Evolutionary conservation across 1,139 yeast genomes (phyloP), one percentile per base, ranked within the genome.

Genomic region (Meyerozyma smithsonii): DNA sequence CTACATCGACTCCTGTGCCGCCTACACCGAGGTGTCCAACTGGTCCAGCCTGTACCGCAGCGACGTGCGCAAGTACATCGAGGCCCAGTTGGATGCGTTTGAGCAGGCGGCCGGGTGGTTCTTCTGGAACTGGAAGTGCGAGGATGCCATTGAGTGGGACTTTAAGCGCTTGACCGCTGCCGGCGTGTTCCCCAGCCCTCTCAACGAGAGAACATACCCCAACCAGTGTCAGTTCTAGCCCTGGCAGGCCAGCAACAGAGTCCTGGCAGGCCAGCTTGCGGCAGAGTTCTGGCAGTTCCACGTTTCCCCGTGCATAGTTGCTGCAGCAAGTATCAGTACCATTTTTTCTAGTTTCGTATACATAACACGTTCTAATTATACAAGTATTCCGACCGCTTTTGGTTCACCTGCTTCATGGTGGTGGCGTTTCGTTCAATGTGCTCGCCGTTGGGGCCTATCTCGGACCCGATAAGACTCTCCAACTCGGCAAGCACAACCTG

Each of bases 71-170:
- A 73, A 67, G 50, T 84, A 74, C 56, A 70, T 90, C 43, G 97
- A 90, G 63, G 96, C 96, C 23, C 97, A 92, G 68, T 64, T 92
- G 50, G 96, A 87, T 55, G 84, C 94, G 3, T 88, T 73, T 54
- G 88, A 82, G 51, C 72, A 72, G 51, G 73, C 74, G 42, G 64
- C 61, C 28, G 97, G 97, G 12, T 89, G 95, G 89, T 72, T 89
- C 44, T 86, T 84, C 70, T 92, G 97, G 98, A 81, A 82, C 61
- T 89, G 85, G 80, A 90, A 88, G 69, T 84, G 95, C 23, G 97
- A 92, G 60, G 62, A 65, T 51, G 78, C 94, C 15, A 60, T 83
- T 39, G 97, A 90, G 59, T 92, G 97, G 97, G 95, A 87, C 64
- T 71, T 85, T 61, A 67, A 71, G 44, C 68, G 70, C 46, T 74